These are phyloP conservation scores for Phytophthora agathidicida DNA, from an alignment of 352 stramenopile species.

Conservation along the genomic window DNA sequence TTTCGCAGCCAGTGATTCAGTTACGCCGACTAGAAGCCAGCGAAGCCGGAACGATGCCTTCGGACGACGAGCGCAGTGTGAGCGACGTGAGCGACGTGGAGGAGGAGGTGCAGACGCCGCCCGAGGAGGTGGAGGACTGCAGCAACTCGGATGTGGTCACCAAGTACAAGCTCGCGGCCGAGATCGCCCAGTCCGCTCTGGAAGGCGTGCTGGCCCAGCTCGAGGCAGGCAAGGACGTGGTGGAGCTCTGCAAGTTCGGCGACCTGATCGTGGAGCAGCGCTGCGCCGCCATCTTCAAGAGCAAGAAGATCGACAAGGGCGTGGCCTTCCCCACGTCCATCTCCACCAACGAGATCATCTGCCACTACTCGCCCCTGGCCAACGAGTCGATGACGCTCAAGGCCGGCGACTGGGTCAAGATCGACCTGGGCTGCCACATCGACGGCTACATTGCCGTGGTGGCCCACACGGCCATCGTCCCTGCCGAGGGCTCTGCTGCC, in stretches of 20 bases:
- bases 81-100: slow-evolving; percentile 83
- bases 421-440: slow-evolving; percentile 99
- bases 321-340: slow-evolving; percentile 99
- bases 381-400: slow-evolving; percentile 81
- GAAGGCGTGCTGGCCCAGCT: slow-evolving; percentile 95
- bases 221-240: slow-evolving; percentile 92
- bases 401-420: slow-evolving; percentile 91
- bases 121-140: slow-evolving; percentile 83
- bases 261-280: slow-evolving; percentile 86
- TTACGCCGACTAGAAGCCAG: no score
- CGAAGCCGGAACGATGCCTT: slow-evolving; percentile 49
- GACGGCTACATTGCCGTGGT: slow-evolving; percentile 99
- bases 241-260: slow-evolving; percentile 96
- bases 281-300: slow-evolving; percentile 96
- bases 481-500: slow-evolving; percentile 67
- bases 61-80: slow-evolving; percentile 42
- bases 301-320: slow-evolving; percentile 97
- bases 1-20: slow-evolving; percentile 19
- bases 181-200: slow-evolving; percentile 98
- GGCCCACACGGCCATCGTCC: slow-evolving; percentile 97
- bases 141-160: slow-evolving; percentile 93
- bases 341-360: slow-evolving; percentile 99
- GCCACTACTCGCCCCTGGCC: slow-evolving; percentile 97
- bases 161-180: slow-evolving; percentile 98
- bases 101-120: slow-evolving; percentile 57